These are phyloP conservation scores for Parasarocladium wereldwijsianum DNA, from an alignment of 2,329 filamentous ascomycete species.

Conservation along the genomic window DNA sequence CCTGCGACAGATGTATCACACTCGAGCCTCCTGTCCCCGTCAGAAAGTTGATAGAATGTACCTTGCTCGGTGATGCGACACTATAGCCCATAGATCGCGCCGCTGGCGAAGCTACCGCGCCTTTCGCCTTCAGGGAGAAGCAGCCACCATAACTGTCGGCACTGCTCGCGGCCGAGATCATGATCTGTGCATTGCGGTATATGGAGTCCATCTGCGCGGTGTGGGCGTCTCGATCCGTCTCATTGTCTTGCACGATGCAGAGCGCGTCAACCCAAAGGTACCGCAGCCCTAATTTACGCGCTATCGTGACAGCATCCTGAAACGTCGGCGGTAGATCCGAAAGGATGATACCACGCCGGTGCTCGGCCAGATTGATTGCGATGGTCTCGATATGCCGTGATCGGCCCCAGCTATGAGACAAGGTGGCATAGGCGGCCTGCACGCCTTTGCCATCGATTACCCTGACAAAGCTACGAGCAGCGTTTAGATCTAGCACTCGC, in stretches of 20 bases:
- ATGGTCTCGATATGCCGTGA: neutral
- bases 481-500: neutral
- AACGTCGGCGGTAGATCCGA: conserved; percentile 1
- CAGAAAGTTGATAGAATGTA: neutral
- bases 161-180: neutral
- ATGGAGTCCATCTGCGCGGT: neutral
- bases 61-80: neutral
- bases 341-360: neutral
- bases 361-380: neutral
- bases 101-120: neutral
- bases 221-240: neutral
- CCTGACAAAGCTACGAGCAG: conserved; percentile 1
- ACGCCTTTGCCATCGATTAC: neutral
- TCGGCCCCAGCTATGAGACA: neutral
- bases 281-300: conserved; percentile 24
- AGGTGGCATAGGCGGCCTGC: neutral
- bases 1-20: neutral
- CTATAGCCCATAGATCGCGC: neutral
- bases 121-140: neutral
- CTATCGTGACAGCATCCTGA: conserved; percentile 1
- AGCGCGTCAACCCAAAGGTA: conserved; percentile 9
- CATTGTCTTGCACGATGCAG: conserved; percentile 2
- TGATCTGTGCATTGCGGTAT: conserved; percentile 1
- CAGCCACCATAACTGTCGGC: neutral
- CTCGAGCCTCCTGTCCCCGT: neutral